These are phyloP conservation scores for Cucurbita argyrosperma DNA, from an alignment of 306 rosid genomes.

Conservation along the genomic window DNA sequence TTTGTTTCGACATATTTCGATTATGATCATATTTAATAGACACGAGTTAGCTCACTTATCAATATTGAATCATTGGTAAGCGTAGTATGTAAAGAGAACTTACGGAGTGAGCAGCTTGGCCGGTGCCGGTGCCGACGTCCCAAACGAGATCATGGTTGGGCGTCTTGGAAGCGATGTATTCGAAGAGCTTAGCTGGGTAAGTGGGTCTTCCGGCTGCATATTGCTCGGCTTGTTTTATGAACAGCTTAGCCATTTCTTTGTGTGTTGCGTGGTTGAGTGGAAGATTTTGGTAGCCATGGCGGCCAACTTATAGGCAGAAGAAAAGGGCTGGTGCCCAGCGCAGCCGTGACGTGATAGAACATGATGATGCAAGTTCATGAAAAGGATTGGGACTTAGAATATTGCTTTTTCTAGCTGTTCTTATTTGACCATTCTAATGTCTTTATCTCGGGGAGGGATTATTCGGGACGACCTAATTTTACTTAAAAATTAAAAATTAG, in stretches of 20 bases:
- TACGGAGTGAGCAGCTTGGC: slow-evolving; percentile 73
- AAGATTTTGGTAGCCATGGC: background rate
- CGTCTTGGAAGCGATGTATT: slow-evolving; percentile 57
- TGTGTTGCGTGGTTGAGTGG: background rate
- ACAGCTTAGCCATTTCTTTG: slow-evolving; percentile 23
- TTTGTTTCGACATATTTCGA: too few species aligned
- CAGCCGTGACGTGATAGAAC: too few species aligned
- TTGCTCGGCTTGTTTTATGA: slow-evolving; percentile 41
- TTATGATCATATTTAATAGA: too few species aligned
- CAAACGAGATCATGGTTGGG: slow-evolving; percentile 44
- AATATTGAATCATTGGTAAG: too few species aligned
- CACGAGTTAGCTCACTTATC: too few species aligned
- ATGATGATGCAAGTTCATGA: too few species aligned
- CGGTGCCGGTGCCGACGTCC: slow-evolving; percentile 85
- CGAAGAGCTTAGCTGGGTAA: slow-evolving; percentile 46
- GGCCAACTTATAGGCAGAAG: background rate
- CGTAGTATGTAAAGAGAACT: background rate
- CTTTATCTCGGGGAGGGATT: background rate
- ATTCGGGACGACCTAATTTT: too few species aligned
- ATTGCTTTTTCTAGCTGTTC: background rate
- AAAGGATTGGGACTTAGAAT: background rate
- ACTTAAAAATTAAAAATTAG: too few species aligned
- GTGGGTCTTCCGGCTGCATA: slow-evolving; percentile 45
- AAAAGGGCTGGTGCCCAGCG: background rate
- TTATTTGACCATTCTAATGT: background rate